phyloP scores from a whole-genome alignment of 1,284 basidiomycete species.

The Austroboletus niveus region DNA sequence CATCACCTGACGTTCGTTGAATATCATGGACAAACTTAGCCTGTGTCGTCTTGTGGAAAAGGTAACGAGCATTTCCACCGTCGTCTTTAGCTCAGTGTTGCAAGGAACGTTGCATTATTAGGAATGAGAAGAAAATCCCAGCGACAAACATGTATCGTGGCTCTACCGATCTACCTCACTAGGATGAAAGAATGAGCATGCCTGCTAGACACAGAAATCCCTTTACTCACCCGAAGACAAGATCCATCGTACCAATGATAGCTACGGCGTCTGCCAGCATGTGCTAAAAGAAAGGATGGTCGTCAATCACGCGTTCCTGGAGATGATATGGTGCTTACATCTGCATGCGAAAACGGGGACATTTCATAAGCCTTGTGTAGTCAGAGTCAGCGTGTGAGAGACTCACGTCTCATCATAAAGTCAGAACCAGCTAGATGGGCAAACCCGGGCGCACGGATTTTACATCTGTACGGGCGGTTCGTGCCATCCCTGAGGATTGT shows the following conservation, averaged over 20 bases:
- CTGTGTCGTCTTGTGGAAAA: too few species aligned
- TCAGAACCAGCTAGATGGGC: constrained; percentile 90
- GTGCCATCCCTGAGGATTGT: constrained; percentile 67
- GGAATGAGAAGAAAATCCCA: neutral
- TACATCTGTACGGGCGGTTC: constrained; percentile 92
- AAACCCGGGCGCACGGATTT: constrained; percentile 92
- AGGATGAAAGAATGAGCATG: neutral
- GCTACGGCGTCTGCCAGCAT: constrained; percentile 91
- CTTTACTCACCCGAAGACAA: constrained; percentile 76
- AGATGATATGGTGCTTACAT: constrained; percentile 43
- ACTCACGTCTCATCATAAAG: constrained; percentile 90
- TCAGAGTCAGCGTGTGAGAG: neutral
- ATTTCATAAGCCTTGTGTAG: constrained; percentile 2
- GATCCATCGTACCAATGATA: constrained; percentile 93
- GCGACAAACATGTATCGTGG: constrained; percentile 6
- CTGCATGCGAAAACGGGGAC: constrained; percentile 32
- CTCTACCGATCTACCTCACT: constrained; percentile 41
- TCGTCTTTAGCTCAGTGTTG: too few species aligned
- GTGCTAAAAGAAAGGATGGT: constrained; percentile 48
- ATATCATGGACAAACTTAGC: too few species aligned
- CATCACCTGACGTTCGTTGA: too few species aligned
- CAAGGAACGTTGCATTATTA: too few species aligned
- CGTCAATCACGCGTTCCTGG: constrained; percentile 31
- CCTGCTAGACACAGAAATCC: neutral
- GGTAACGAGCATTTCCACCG: too few species aligned